Conservation (phyloP, 2,329 filamentous ascomycete species). For the Diatrype stigma region DNA sequence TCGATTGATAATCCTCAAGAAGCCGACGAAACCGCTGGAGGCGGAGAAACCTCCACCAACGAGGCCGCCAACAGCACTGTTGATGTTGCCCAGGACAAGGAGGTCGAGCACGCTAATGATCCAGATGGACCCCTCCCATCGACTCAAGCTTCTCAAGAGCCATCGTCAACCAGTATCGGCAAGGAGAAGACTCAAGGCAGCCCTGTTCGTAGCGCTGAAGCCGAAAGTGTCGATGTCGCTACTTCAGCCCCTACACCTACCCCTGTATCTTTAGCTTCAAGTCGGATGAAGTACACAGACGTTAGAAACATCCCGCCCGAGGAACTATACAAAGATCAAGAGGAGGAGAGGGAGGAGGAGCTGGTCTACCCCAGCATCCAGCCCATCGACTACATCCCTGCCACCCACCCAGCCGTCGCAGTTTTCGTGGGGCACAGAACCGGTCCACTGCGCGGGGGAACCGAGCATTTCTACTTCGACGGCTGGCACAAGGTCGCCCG, state of each 20-base stretch:
- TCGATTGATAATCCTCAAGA: not conserved
- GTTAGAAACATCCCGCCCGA: slow-evolving; percentile 8
- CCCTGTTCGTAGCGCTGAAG: not conserved
- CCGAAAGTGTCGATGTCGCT: not conserved
- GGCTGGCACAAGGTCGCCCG: slow-evolving; percentile 22
- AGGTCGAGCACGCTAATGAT: not conserved
- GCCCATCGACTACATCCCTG: slow-evolving; percentile 22
- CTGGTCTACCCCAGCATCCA: slow-evolving; percentile 11
- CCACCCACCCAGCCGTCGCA: slow-evolving; percentile 13
- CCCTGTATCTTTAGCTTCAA: slow-evolving; percentile 3
- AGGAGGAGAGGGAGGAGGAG: not conserved
- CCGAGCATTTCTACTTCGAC: slow-evolving; percentile 14
- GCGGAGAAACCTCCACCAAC: not conserved
- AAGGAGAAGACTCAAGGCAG: slow-evolving; percentile 1
- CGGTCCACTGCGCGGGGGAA: not conserved
- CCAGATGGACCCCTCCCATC: not conserved
- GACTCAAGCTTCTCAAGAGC: not conserved
- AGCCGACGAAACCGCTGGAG: not conserved
- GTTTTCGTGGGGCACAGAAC: slow-evolving; percentile 16
- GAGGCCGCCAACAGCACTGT: not conserved
- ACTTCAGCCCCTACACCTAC: slow-evolving; percentile 2
- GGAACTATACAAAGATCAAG: slow-evolving; percentile 5
- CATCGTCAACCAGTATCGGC: not conserved
- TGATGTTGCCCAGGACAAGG: not conserved
- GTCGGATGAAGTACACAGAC: slow-evolving; percentile 9